Evolutionary conservation across 805 yeast genomes (phyloP), one percentile per base, ranked within the genome.

Genomic region (Helenozyma rhizophorensis): DNA sequence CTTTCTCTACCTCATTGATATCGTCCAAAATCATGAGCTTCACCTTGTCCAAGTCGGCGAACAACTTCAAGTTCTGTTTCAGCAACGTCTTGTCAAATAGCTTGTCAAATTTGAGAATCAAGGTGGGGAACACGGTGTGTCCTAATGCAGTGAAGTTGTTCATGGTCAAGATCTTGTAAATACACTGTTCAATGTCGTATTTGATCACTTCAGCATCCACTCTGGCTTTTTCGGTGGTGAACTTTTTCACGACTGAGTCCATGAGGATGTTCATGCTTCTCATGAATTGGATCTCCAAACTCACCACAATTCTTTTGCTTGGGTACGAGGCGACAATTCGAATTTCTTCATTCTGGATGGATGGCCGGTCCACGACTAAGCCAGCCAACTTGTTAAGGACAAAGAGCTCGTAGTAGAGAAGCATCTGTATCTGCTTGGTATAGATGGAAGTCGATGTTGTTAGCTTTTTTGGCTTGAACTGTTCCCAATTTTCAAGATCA

Each of bases 221-320:
- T 11, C 28, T 24, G 1, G 42, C 18, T 22, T 47, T 43, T 22
- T 47, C 50, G 3, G 37, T 36, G 10, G 51, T 54, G 37, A 61
- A 66, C 35, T 49, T 55, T 39, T 66, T 66, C 60, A 66, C 60
- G 12, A 62, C 51, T 1, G 71, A 63, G 30, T 66, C 71, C 25
- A 64, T 50, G 9, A 65, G 44, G 9, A 64, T 60, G 28, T 61
- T 64, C 45, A 66, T 52, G 43, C 68, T 58, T 43, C 72, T 47
- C 65, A 66, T 62, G 37, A 66, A 66, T 39, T 66, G 72, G 28
- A 66, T 64, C 47, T 66, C 72, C 36, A 66, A 51, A 35, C 68
- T 60, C 1, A 66, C 65, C 31, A 66, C 46, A 23, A 54, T 52
- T 28, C 69, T 44, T 34, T 65, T 65, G 37, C 65, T 62, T 7